Evolutionary conservation across 1,139 yeast genomes (phyloP).

Genomic region (Scheffersomyces segobiensis): DNA sequence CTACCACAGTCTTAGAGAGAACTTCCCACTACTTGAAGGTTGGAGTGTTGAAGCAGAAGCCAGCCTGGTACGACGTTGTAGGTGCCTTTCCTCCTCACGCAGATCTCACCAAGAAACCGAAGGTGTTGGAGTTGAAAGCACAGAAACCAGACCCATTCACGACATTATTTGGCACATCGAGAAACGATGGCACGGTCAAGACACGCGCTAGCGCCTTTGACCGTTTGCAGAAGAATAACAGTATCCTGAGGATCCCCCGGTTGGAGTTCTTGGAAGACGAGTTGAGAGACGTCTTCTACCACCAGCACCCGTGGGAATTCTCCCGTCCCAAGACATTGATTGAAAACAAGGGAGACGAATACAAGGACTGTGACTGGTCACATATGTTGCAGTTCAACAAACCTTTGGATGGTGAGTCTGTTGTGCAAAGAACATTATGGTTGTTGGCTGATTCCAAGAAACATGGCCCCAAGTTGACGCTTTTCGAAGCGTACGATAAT

Average conservation of each 20-base stretch:
- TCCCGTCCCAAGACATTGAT: slow-evolving; percentile 87
- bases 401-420: slow-evolving; percentile 88
- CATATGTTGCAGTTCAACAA: slow-evolving; percentile 68
- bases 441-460: slow-evolving; percentile 46
- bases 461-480: slow-evolving; percentile 32
- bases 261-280: slow-evolving; percentile 79
- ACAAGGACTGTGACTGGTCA: slow-evolving; percentile 68
- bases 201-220: slow-evolving; percentile 48
- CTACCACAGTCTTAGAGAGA: slow-evolving; percentile 71
- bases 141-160: slow-evolving; percentile 28
- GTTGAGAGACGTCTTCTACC: slow-evolving; percentile 76
- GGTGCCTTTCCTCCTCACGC: slow-evolving; percentile 77
- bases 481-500: slow-evolving; percentile 74
- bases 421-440: slow-evolving; percentile 87
- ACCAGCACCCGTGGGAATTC: slow-evolving; percentile 97
- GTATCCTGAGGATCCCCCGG: slow-evolving; percentile 56
- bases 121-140: slow-evolving; percentile 26
- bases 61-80: slow-evolving; percentile 86
- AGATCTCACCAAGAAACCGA: slow-evolving; percentile 54
- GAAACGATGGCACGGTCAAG: slow-evolving; percentile 29
- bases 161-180: slow-evolving; percentile 22
- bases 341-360: slow-evolving; percentile 64
- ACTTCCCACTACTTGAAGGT: slow-evolving; percentile 70
- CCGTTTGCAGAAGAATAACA: slow-evolving; percentile 27
- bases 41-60: slow-evolving; percentile 66